Evolutionary conservation across 371 early-diverging fungal genomes (phyloP).

Genomic region (Mucor sp.): DNA sequence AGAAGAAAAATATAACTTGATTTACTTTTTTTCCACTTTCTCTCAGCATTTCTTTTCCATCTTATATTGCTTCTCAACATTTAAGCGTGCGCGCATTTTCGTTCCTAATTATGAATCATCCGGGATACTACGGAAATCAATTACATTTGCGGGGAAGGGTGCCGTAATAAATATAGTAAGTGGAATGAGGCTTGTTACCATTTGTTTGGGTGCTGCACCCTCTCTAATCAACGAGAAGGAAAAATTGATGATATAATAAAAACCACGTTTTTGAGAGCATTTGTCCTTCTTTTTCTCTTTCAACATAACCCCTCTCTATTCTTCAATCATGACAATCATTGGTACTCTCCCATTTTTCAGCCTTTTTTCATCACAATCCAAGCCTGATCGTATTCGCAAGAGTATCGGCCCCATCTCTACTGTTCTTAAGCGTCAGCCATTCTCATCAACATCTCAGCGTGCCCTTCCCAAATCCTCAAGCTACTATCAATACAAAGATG

Average conservation of each 20-base stretch:
- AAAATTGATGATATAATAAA: conserved; percentile 2
- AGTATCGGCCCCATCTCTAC: conserved; percentile 41
- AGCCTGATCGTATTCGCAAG: conserved; percentile 38
- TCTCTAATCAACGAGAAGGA: background rate
- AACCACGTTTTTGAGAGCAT: conserved; percentile 11
- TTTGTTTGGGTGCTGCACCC: background rate
- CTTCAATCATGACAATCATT: conserved; percentile 28
- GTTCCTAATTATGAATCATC: conserved; percentile 30
- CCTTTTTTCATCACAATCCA: conserved; percentile 32
- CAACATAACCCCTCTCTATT: background rate
- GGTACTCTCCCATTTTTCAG: conserved; percentile 30
- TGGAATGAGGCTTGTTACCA: background rate
- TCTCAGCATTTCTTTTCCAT: background rate
- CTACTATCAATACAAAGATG: conserved; percentile 17
- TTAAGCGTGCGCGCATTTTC: background rate
- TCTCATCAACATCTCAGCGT: conserved; percentile 19
- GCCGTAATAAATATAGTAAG: conserved; percentile 6
- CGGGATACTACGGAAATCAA: conserved; percentile 27
- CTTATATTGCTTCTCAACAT: background rate
- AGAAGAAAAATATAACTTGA: conserved; percentile 3
- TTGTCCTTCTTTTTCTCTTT: conserved; percentile 5
- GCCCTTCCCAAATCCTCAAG: conserved; percentile 17
- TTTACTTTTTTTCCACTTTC: background rate
- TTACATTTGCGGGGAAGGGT: conserved; percentile 1
- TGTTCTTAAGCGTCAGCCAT: conserved; percentile 37